These are phyloP conservation scores for Cladosporium colombiae DNA, from an alignment of 2,329 filamentous ascomycete species.

Conservation along the genomic window DNA sequence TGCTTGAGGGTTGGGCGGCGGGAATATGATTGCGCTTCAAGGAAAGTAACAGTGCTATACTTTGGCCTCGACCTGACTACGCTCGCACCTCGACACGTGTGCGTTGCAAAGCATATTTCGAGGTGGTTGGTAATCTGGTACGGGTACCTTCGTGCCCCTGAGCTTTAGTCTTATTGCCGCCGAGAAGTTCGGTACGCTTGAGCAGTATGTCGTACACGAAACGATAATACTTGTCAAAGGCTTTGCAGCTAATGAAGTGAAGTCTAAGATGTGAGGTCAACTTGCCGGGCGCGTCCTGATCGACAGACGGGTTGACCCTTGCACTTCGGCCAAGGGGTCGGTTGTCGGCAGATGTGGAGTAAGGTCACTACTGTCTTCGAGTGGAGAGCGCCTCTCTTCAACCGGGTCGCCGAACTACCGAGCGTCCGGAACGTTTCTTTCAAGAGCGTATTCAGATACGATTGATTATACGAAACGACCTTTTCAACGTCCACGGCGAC, in stretches of 20 bases:
- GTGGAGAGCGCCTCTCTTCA: not conserved
- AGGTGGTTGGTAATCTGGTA: not conserved
- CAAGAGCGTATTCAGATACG: not conserved
- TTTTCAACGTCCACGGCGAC: not conserved
- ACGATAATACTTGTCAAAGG: not conserved
- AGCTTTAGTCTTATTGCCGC: not conserved
- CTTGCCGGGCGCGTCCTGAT: not conserved
- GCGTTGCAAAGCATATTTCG: not conserved
- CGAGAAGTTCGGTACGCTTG: not conserved
- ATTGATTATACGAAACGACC: not conserved
- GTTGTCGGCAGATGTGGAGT: not conserved
- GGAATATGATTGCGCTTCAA: not conserved
- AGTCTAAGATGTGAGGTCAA: not conserved
- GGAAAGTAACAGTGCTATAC: not conserved
- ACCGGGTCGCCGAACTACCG: not conserved
- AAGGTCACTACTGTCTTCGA: not conserved
- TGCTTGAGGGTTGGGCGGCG: not conserved
- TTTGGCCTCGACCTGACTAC: not conserved
- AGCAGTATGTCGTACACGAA: not conserved
- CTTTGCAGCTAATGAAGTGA: not conserved
- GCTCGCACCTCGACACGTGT: not conserved
- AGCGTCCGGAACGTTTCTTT: not conserved
- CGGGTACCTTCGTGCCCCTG: not conserved
- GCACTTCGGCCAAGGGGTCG: not conserved
- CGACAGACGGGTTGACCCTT: not conserved